Evolutionary conservation across 805 yeast genomes (phyloP).

Genomic region (Kuraishia floccosa): DNA sequence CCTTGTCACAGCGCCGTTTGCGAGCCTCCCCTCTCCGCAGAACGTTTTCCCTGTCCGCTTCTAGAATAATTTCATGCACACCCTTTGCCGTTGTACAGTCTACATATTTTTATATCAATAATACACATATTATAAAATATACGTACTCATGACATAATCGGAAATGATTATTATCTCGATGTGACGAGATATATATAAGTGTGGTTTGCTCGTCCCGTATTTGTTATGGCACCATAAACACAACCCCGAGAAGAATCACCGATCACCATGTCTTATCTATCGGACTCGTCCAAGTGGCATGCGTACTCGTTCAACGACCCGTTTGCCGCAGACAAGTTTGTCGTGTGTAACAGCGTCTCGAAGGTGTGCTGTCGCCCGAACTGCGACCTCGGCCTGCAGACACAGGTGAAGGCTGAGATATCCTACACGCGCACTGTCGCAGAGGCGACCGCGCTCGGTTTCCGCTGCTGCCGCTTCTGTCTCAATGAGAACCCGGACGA

Average conservation of each 20-base stretch:
- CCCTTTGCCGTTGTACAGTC: no score
- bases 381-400: slow-evolving; percentile 37
- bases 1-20: no score
- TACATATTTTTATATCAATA: no score
- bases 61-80: no score
- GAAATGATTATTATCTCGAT: no score
- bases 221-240: no score
- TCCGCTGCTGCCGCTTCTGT: slow-evolving; percentile 40
- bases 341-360: slow-evolving; percentile 32
- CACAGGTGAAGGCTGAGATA: slow-evolving; percentile 32
- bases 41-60: no score
- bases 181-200: slow-evolving; percentile 1
- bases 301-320: slow-evolving; percentile 62
- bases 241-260: slow-evolving; percentile 1
- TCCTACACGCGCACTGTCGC: slow-evolving; percentile 26
- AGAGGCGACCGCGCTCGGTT: slow-evolving; percentile 35
- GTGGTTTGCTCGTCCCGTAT: no score
- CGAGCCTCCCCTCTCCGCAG: no score
- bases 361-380: slow-evolving; percentile 55
- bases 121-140: no score
- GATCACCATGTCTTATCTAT: slow-evolving; percentile 23
- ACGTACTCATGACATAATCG: no score
- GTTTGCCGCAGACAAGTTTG: slow-evolving; percentile 47
- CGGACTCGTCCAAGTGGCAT: slow-evolving; percentile 40
- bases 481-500: slow-evolving; percentile 28